Evolutionary conservation across 257 asterid genomes (phyloP).

Genomic region (Linderniella brevidens): DNA sequence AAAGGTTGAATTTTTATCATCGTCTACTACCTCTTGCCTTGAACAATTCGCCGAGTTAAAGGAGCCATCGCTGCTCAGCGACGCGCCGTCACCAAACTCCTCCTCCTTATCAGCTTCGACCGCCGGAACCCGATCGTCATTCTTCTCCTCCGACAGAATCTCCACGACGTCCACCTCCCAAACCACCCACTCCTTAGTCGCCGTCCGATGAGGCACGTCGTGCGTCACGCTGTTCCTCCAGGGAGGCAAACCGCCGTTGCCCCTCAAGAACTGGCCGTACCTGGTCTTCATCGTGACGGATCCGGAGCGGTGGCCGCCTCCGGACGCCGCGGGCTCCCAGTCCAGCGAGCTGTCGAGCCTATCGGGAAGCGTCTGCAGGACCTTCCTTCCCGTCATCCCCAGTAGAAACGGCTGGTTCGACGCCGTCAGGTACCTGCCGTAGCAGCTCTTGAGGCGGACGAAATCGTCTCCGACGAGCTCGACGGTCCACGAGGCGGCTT

Average conservation of each 20-base stretch:
- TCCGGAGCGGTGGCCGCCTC: slow-evolving; percentile 27
- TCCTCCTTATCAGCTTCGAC: no score
- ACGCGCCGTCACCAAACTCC: no score
- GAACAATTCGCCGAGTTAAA: no score
- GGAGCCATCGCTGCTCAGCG: no score
- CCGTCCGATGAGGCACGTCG: slow-evolving; percentile 71
- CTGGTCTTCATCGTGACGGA: slow-evolving; percentile 66
- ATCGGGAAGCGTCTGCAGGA: slow-evolving; percentile 39
- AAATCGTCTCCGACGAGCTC: slow-evolving; percentile 27
- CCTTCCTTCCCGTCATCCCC: slow-evolving; percentile 74
- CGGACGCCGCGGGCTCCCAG: slow-evolving; percentile 83
- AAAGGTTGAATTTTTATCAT: no score
- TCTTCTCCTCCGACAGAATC: slow-evolving; percentile 10
- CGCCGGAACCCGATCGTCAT: no score
- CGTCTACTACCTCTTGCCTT: no score
- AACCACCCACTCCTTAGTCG: slow-evolving; percentile 61
- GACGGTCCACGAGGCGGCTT: slow-evolving; percentile 42
- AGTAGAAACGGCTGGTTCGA: slow-evolving; percentile 46
- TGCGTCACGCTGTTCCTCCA: slow-evolving; percentile 90
- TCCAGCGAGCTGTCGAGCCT: slow-evolving; percentile 73
- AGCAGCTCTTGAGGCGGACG: slow-evolving; percentile 46
- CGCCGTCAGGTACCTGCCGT: slow-evolving; percentile 52
- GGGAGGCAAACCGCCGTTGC: slow-evolving; percentile 82
- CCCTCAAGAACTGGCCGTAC: slow-evolving; percentile 75
- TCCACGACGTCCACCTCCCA: slow-evolving; percentile 87